These are phyloP conservation scores for Actinomortierella ambigua DNA, from an alignment of 371 early-diverging fungal species.

Conservation along the genomic window DNA sequence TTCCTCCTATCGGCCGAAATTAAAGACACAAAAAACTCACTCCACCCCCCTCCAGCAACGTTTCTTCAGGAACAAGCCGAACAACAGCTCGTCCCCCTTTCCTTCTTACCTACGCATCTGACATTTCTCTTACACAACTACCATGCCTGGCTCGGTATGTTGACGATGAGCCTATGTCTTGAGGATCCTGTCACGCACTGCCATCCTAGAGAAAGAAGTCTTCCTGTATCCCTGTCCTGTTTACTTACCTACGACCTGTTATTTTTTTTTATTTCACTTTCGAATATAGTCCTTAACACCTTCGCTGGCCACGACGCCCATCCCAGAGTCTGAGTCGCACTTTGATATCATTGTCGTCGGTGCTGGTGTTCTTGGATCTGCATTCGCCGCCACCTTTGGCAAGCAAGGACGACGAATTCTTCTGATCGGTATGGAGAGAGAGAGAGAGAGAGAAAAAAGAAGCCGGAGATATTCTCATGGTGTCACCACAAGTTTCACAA, in stretches of 20 bases:
- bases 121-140: no score
- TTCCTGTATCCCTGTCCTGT: no score
- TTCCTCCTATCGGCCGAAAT: no score
- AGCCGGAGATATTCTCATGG: background rate
- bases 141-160: no score
- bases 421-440: slow-evolving; percentile 56
- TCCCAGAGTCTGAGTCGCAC: slow-evolving; percentile 31
- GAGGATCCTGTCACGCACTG: no score
- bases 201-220: no score
- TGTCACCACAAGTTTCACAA: background rate
- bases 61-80: no score
- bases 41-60: no score
- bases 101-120: no score
- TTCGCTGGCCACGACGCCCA: slow-evolving; percentile 28
- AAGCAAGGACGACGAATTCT: slow-evolving; percentile 73
- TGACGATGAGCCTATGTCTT: no score
- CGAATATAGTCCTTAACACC: slow-evolving; percentile 18
- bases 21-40: no score
- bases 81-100: no score
- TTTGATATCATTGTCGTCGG: slow-evolving; percentile 89
- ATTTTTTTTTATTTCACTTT: background rate
- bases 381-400: slow-evolving; percentile 80
- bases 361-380: slow-evolving; percentile 89
- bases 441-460: background rate
- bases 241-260: background rate